Evolutionary conservation across 129 eudicot species (phyloP), one percentile per base, ranked within the genome.

Genomic region (Arctium minus): DNA sequence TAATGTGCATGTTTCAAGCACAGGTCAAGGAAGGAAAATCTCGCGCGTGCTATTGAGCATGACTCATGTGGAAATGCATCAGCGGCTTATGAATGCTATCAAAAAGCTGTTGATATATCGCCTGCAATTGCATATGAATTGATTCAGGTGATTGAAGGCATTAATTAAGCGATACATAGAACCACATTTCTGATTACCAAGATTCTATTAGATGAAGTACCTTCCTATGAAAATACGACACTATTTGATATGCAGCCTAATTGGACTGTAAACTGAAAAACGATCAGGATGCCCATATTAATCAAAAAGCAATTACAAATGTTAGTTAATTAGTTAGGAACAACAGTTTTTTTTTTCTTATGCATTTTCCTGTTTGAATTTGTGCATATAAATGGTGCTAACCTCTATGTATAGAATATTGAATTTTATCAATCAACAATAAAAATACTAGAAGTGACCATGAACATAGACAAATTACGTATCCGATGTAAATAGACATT

Each of bases 11-110:
- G 53, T 77, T 38, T 56, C 56, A 83, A 80, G 18, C 65, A 73
- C 90, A 96, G 99, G 86, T 83, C 96, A 42, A 89, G 99, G 75
- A 96, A 88, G 76, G 99, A 96, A 90, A 96, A 92, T 87, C 93
- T 91, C 67, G 92, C 92, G 8, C 97, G 99, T 78, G 99, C 98
- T 60, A 78, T 86, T 74, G 98, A 96, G 83, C 99, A 96, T 80
- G 99, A 96, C 73, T 85, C 94, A 48, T 80, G 87, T 87, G 99
- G 99, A 76, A 96, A 96, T 79, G 37, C 84, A 65, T 85, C 92
- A 71, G 99, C 97, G 73, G 99, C 99, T 46, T 96, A 90, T 87
- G 99, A 96, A 83, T 93, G 94, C 81, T 96, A 93, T 84, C 97
- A 92, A 82, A 96, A 96, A 87, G 99, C 99, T 50, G 99, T 96